These are phyloP conservation scores for Fusarium praegraminearum DNA, from an alignment of 2,329 filamentous ascomycete species.

Conservation along the genomic window DNA sequence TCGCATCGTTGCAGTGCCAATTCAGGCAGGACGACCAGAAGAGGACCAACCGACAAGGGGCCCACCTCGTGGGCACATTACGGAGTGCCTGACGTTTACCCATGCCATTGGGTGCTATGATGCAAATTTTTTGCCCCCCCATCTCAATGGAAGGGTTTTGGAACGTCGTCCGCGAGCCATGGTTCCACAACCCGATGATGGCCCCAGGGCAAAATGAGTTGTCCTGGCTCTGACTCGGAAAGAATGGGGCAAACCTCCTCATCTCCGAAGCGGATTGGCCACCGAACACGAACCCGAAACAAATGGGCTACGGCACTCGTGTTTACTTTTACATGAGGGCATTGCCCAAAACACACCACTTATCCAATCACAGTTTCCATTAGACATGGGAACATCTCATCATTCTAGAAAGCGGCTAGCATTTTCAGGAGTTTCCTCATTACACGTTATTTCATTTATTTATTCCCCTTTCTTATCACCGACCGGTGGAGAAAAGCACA, in stretches of 20 bases:
- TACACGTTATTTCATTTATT: constrained; percentile 30
- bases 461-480: constrained; percentile 39
- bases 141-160: constrained; percentile 46
- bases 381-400: constrained; percentile 39
- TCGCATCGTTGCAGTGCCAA: constrained; percentile 40
- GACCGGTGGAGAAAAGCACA: constrained; percentile 37
- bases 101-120: constrained; percentile 46
- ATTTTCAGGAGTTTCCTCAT: constrained; percentile 45
- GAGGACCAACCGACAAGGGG: constrained; percentile 28
- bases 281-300: constrained; percentile 37
- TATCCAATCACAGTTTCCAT: constrained; percentile 38
- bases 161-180: constrained; percentile 35
- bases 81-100: constrained; percentile 31
- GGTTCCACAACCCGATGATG: constrained; percentile 41
- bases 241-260: constrained; percentile 18
- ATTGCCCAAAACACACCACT: constrained; percentile 22
- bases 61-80: constrained; percentile 28
- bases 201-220: constrained; percentile 19
- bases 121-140: constrained; percentile 46
- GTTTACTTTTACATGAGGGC: constrained; percentile 11
- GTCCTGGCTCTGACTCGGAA: constrained; percentile 36
- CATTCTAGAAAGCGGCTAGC: constrained; percentile 44
- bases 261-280: constrained; percentile 15
- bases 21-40: constrained; percentile 41
- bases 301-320: constrained; percentile 29